Evolutionary conservation across 192 early-diverging fungal genomes (phyloP).

Genomic region (Coemansia interrupta): DNA sequence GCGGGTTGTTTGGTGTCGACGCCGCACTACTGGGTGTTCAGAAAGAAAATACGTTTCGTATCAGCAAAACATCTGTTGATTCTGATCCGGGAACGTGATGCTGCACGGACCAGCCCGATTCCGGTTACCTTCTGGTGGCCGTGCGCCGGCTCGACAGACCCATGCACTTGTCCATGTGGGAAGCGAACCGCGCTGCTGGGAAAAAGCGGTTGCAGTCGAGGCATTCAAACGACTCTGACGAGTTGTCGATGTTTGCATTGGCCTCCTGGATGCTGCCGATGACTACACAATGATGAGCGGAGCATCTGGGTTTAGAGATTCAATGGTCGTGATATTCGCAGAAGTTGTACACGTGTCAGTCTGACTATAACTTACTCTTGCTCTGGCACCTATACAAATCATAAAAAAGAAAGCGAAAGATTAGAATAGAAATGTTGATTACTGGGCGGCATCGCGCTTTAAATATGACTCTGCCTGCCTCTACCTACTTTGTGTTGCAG

Average conservation of each 20-base stretch:
- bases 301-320: not conserved
- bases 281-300: conserved; percentile 24
- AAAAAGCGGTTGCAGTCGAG: conserved; percentile 72
- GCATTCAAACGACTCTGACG: conserved; percentile 66
- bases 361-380: conserved; percentile 20
- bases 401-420: not conserved
- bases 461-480: not conserved
- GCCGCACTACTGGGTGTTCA: conserved; percentile 20
- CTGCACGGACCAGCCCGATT: not conserved
- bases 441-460: not conserved
- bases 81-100: not conserved
- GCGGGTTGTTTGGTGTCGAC: conserved; percentile 36
- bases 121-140: conserved; percentile 46
- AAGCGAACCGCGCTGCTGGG: conserved; percentile 82
- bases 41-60: not conserved
- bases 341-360: not conserved
- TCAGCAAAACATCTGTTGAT: not conserved
- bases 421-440: not conserved
- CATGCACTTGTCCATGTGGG: conserved; percentile 90
- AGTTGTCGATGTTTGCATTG: not conserved
- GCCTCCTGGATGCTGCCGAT: not conserved
- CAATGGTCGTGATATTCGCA: not conserved
- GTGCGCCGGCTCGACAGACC: conserved; percentile 61
- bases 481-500: conserved; percentile 70
- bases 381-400: conserved; percentile 52